Conservation (phyloP, 2,329 filamentous ascomycete genomes). For the Fusarium austroafricanum region DNA sequence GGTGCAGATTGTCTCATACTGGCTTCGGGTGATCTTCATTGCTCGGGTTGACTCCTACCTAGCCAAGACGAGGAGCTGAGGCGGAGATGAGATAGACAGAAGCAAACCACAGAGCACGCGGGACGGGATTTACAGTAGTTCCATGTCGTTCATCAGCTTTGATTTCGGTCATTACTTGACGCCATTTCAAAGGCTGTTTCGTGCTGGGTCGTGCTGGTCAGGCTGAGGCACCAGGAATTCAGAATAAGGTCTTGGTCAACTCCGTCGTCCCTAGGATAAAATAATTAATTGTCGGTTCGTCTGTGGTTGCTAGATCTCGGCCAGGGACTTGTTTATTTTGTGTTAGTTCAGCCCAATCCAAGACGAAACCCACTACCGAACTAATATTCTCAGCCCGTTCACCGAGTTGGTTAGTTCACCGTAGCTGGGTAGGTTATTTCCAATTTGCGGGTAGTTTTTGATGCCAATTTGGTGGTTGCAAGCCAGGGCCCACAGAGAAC, state of each 20-base stretch:
- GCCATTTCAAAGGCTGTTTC: slow-evolving; percentile 5
- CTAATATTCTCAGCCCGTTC: neutral
- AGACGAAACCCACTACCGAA: slow-evolving; percentile 17
- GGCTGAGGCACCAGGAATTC: neutral
- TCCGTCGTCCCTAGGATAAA: neutral
- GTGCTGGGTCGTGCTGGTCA: neutral
- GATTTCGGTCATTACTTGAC: slow-evolving; percentile 1
- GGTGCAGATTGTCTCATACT: slow-evolving; percentile 14
- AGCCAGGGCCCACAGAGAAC: slow-evolving; percentile 18
- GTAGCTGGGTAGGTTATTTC: too few species aligned
- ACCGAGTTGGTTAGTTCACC: neutral
- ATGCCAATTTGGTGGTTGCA: slow-evolving; percentile 8
- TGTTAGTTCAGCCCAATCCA: slow-evolving; percentile 12
- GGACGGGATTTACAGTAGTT: slow-evolving; percentile 18
- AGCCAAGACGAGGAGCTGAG: neutral
- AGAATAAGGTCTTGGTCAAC: slow-evolving; percentile 18
- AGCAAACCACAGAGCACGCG: slow-evolving; percentile 38
- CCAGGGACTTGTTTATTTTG: slow-evolving; percentile 6
- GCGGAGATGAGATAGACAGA: slow-evolving; percentile 17
- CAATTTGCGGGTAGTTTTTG: neutral
- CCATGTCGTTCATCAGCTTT: slow-evolving; percentile 1
- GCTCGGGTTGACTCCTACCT: slow-evolving; percentile 21
- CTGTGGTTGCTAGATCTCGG: neutral
- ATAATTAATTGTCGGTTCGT: neutral
- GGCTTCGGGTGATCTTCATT: slow-evolving; percentile 34